Percentiles rank a stretch among this genome's conserved stretches.
Conservation (phyloP, 2,329 filamentous ascomycete genomes). For the Xylariaceae sp. region DNA sequence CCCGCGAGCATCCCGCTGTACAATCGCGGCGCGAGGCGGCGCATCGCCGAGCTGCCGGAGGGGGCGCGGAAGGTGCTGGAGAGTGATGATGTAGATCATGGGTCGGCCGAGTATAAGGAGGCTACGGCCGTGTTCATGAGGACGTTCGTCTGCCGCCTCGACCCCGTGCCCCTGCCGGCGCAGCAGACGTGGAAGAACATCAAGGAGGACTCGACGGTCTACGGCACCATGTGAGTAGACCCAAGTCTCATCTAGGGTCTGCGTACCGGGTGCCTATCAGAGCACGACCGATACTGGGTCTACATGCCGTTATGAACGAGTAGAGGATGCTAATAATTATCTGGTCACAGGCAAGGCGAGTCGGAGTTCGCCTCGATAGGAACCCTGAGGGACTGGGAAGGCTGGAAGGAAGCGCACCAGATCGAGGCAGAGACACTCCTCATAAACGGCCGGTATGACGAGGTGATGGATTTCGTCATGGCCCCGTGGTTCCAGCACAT, state of each 20-base stretch:
- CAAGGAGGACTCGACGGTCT: constrained; percentile 11
- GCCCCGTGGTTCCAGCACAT: constrained; percentile 11
- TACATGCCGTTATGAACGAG: too few species aligned
- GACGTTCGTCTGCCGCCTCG: constrained; percentile 13
- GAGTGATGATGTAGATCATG: constrained; percentile 12
- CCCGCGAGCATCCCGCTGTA: constrained; percentile 18
- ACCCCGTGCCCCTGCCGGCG: constrained; percentile 15
- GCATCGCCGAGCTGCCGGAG: constrained; percentile 12
- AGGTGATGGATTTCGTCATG: constrained; percentile 5
- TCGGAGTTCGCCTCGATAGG: constrained; percentile 19
- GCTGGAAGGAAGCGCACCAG: constrained; percentile 7
- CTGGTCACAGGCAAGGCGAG: constrained; percentile 20
- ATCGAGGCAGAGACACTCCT: constrained; percentile 7
- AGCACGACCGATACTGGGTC: too few species aligned
- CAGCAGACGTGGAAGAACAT: constrained; percentile 11
- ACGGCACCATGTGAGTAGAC: constrained; percentile 18
- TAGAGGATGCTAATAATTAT: too few species aligned
- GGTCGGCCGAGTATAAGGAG: constrained; percentile 12
- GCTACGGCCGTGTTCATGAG: constrained; percentile 10
- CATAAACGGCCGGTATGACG: constrained; percentile 7
- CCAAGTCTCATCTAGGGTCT: too few species aligned
- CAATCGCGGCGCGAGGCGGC: constrained; percentile 8
- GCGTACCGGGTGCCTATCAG: too few species aligned
- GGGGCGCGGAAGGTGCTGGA: constrained; percentile 11
- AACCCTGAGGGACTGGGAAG: constrained; percentile 10